These are phyloP conservation scores for Neurospora sp. DNA, from an alignment of 495 filamentous ascomycete species.

Conservation along the genomic window DNA sequence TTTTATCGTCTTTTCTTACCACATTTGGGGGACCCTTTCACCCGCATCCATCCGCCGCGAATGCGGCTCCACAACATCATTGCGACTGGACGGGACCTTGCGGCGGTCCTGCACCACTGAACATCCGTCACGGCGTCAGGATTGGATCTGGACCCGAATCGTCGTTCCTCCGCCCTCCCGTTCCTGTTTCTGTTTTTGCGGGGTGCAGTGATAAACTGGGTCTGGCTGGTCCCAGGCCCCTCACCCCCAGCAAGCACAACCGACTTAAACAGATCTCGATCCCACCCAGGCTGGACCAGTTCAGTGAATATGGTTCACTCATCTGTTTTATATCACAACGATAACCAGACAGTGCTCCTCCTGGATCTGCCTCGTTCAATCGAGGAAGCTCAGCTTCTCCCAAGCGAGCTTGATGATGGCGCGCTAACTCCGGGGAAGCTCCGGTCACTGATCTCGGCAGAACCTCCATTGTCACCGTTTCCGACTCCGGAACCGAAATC, in stretches of 20 bases:
- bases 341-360: constrained; percentile 23
- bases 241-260: neutral
- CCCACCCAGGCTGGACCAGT: neutral
- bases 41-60: neutral
- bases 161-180: neutral
- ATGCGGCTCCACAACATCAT: neutral
- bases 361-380: constrained; percentile 38
- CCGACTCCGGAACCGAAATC: constrained; percentile 34
- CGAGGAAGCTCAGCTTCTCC: constrained; percentile 35
- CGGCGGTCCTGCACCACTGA: neutral
- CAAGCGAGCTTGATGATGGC: constrained; percentile 8
- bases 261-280: neutral
- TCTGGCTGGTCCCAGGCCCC: neutral
- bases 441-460: constrained; percentile 26
- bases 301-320: constrained; percentile 10
- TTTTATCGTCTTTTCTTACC: neutral
- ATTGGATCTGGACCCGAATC: neutral
- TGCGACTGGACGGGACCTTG: neutral
- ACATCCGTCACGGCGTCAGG: neutral
- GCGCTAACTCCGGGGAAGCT: constrained; percentile 8
- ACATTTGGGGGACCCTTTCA: neutral
- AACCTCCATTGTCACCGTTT: constrained; percentile 29
- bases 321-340: constrained; percentile 32
- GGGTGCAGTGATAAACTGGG: neutral
- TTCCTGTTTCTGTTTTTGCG: neutral